Evolutionary conservation across 2,329 filamentous ascomycete genomes (phyloP), one percentile per base, ranked within the genome.

Genomic region (Penicillium sclerotiorum): DNA sequence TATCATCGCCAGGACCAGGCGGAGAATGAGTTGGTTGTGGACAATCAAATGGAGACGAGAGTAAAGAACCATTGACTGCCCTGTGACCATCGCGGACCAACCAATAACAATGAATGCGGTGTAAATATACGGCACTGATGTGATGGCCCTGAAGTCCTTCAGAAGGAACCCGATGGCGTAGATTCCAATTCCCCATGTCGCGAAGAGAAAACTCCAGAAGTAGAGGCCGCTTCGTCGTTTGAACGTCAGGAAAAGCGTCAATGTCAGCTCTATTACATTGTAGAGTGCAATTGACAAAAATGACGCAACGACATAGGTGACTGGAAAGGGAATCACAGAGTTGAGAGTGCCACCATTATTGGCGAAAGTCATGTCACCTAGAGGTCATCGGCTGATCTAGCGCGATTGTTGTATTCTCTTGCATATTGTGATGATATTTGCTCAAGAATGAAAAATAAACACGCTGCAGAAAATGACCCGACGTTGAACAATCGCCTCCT

Each of bases 31-130:
- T 9, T 60, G 57, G 22, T 67, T 67, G 18, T 59, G 60, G n/a
- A 74, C 56, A 35, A 76, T 61, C 8, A 76, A 62, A 55, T 76
- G 73, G 8, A 76, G 64, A 11, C 73, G 65, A 2, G 73, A 77
- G 58, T 73, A 76, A 20, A 77, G 63, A 8, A 77, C 73, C 7
- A 76, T 52, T 5, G 70, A 69, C 54, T 76, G 73, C 68, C 8
- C 36, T 6, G 36, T 72, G n/a, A 73, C 64, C 69, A 74, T 72
- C 18, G 56, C 53, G 48, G 65, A 72, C 69, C 70, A 74, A 35
- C 70, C 69, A 13, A 73, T 46, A 6, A 60, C 58, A 12, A 73
- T 64, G 9, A 69, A 54, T 20, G 44, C 40, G 8, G 58, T 37
- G 55, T 13, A 72, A 47, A 12, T 62, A 53, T 28, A 69, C 22